These are phyloP conservation scores for Linnemannia hyalina DNA, from an alignment of 192 early-diverging fungal genomes.

Conservation along the genomic window DNA sequence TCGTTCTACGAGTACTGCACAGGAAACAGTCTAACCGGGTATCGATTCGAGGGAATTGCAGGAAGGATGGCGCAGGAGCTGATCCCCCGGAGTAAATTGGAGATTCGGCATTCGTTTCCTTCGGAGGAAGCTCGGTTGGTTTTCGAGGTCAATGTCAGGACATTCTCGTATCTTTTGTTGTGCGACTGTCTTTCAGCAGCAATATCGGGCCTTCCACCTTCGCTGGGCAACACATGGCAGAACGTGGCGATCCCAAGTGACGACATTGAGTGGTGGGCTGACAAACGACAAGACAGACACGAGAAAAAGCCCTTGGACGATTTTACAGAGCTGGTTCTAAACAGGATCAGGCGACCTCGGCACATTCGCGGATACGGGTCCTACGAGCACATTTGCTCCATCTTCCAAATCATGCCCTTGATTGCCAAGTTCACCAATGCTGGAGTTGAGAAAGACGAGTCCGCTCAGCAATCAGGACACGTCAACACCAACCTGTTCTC, in stretches of 20 bases:
- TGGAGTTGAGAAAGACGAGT: not conserved
- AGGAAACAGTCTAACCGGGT: not conserved
- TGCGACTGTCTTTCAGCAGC: not conserved
- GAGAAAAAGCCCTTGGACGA: not conserved
- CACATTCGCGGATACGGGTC: not conserved
- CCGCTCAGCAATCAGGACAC: not conserved
- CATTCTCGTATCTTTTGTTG: not conserved
- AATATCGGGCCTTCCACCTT: not conserved
- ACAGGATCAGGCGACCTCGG: not conserved
- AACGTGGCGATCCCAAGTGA: not conserved
- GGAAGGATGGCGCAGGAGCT: slow-evolving; percentile 2
- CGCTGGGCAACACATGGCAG: not conserved
- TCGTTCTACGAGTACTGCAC: not conserved
- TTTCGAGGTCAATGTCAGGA: not conserved
- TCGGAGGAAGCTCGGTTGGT: not conserved
- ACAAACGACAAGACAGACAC: not conserved
- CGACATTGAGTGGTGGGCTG: not conserved
- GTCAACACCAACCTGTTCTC: not conserved
- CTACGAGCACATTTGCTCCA: not conserved
- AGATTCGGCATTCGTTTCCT: not conserved
- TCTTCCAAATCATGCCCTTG: not conserved
- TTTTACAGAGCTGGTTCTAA: not conserved
- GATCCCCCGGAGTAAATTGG: not conserved
- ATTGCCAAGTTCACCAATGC: slow-evolving; percentile 5
- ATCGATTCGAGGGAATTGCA: not conserved